Conservation (phyloP, 78 protist species). For the Monocercomonoides exilis region DNA sequence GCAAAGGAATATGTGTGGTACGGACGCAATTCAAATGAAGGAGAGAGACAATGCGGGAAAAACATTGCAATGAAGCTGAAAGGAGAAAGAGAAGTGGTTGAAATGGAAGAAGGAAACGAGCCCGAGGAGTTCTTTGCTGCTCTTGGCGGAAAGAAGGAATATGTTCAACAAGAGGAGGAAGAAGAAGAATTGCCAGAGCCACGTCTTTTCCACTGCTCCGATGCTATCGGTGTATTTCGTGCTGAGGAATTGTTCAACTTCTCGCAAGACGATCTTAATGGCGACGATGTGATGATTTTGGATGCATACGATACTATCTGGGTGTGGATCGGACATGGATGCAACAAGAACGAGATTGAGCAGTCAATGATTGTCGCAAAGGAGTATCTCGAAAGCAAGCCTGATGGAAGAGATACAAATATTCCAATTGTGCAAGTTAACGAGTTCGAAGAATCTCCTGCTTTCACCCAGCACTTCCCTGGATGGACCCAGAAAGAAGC, state of each 20-base stretch:
- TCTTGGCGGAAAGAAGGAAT: slow-evolving; percentile 44
- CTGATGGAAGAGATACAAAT: slow-evolving; percentile 2
- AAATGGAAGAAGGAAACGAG: slow-evolving; percentile 34
- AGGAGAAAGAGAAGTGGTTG: background rate
- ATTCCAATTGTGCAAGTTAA: background rate
- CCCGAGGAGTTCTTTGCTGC: slow-evolving; percentile 40
- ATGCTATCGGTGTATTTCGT: slow-evolving; percentile 28
- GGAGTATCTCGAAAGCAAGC: background rate
- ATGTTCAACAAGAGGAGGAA: background rate
- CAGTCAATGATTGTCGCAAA: background rate
- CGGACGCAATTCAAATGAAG: slow-evolving; percentile 25
- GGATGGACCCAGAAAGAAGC: slow-evolving; percentile 25
- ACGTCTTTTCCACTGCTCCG: slow-evolving; percentile 45
- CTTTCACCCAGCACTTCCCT: slow-evolving; percentile 48
- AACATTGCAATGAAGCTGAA: background rate
- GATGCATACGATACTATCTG: slow-evolving; percentile 25
- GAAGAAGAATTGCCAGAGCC: slow-evolving; percentile 29
- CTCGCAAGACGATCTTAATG: slow-evolving; percentile 41
- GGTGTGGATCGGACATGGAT: slow-evolving; percentile 43
- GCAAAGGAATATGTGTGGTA: slow-evolving; percentile 26
- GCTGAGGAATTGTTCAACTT: background rate
- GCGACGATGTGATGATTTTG: slow-evolving; percentile 40
- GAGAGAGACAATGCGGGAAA: slow-evolving; percentile 7
- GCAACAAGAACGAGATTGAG: slow-evolving; percentile 18
- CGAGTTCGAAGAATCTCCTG: slow-evolving; percentile 42